phyloP scores from a whole-genome alignment of 768 basidiomycete species.

The Suillus cothurnatus region DNA sequence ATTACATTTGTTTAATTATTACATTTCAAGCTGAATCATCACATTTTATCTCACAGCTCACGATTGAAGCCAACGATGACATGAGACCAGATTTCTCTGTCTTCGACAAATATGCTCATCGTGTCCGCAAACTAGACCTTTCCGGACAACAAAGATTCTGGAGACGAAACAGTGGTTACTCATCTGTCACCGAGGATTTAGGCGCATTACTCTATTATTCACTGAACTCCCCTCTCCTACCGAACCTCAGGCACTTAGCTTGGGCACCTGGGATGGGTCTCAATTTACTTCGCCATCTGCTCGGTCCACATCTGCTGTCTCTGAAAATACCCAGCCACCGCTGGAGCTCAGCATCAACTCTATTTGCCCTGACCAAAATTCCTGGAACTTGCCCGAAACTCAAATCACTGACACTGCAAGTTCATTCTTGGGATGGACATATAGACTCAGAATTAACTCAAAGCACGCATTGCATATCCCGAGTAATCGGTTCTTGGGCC shows the following conservation, averaged over 20 bases:
- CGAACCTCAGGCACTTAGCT: conserved; percentile 4
- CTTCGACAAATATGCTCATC: conserved; percentile 3
- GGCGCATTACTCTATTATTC: conserved; percentile 5
- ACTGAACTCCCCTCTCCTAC: background rate
- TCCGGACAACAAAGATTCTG: background rate
- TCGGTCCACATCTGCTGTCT: conserved; percentile 3
- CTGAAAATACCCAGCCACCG: background rate
- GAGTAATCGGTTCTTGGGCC: background rate
- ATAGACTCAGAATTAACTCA: background rate
- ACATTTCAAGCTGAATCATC: background rate
- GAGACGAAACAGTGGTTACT: background rate
- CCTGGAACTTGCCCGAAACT: background rate
- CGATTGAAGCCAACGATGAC: background rate
- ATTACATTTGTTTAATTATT: background rate
- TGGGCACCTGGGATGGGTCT: conserved; percentile 1
- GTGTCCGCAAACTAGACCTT: conserved; percentile 3
- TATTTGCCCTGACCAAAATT: conserved; percentile 4
- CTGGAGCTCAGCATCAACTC: background rate
- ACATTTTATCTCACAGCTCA: background rate
- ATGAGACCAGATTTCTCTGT: background rate
- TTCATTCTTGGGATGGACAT: background rate
- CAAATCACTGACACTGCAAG: conserved; percentile 1
- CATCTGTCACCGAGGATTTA: background rate
- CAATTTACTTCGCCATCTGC: conserved; percentile 4
- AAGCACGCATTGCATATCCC: background rate